These are phyloP conservation scores for Aegilops umbellulata DNA, from an alignment of 176 grass and related monocot species.

Conservation along the genomic window DNA sequence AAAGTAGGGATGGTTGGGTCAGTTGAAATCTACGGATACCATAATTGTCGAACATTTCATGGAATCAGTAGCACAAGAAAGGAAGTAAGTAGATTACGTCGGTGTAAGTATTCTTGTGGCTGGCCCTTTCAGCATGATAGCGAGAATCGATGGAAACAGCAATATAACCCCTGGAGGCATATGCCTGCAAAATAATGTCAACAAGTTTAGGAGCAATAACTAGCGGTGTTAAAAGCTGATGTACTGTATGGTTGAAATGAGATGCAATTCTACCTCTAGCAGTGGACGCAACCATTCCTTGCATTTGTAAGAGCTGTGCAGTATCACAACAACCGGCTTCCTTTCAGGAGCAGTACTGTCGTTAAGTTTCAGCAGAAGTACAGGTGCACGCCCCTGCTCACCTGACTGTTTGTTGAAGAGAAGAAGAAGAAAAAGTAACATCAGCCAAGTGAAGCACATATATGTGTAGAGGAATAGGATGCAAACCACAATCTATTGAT, in stretches of 20 bases:
- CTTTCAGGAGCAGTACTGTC: constrained; percentile 41
- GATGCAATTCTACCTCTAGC: constrained; percentile 67
- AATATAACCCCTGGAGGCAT: constrained; percentile 87
- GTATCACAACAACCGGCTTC: constrained; percentile 73
- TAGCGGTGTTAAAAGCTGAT: neutral
- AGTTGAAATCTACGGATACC: neutral
- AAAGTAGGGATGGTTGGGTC: neutral
- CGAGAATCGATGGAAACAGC: constrained; percentile 82
- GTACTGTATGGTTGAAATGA: constrained; percentile 13
- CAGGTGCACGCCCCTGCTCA: constrained; percentile 74
- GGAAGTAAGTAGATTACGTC: constrained; percentile 52
- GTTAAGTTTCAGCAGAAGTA: constrained; percentile 67
- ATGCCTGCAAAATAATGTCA: constrained; percentile 52
- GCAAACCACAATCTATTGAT: too few species aligned
- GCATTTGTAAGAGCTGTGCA: constrained; percentile 95
- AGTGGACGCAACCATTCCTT: constrained; percentile 91
- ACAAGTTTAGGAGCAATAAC: neutral
- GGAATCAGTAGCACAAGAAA: neutral
- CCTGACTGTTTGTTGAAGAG: constrained; percentile 14
- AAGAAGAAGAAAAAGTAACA: neutral
- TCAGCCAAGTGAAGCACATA: too few species aligned
- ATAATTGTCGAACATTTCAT: neutral
- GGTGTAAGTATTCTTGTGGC: constrained; percentile 46
- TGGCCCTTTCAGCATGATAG: constrained; percentile 92
- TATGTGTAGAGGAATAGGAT: too few species aligned